Evolutionary conservation across 495 filamentous ascomycete species (phyloP), one percentile per base, ranked within the genome.

Genomic region (Trichoderma asperelloides): DNA sequence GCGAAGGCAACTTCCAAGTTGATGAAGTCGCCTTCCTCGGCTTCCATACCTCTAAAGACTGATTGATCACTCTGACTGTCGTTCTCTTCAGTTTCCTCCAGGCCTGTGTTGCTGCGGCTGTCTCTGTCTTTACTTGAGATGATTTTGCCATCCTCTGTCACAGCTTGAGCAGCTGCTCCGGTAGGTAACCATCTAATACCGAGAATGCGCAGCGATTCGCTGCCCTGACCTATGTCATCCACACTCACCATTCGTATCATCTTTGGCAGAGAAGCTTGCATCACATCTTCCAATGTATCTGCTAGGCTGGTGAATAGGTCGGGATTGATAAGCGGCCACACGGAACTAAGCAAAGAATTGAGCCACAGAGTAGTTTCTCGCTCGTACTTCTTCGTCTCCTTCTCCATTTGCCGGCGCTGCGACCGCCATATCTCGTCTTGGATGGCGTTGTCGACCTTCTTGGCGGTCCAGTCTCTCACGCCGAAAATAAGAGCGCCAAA

Each of bases 281-380:
- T 90, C 65, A 89, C 84, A 71, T 90, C 88, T 70, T 90, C 88
- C 12, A 90, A 78, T 60, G 82, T 87, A 70, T 90, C 88, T 8
- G 83, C 81, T 3, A 91, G 69, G 39, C 82, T 84, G 4, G 81
- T 79, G 66, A 91, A 90, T 3, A 91, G 77, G 70, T 89, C 87
- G 0, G 88, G 88, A 71, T 91, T 91, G 72, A 91, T 80, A 33
- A 91, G 76, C 1, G 87, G 86, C 88, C 88, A 91, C 27, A 91
- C 75, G 0, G 86, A 83, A 1, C 80, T 75, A 16, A 91, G 72
- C 13, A 91, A 65, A 16, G 81, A 84, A 71, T 90, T 91, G 23
- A 91, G 77, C 88, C 88, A 91, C 21, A 86, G 80, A 0, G 81
- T 82, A 2, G 86, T 86, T 74, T 89, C 88, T 30, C 28, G 47